Base-by-base conservation (phyloP, 345 rosid species). In the Salix brachista region DNA sequence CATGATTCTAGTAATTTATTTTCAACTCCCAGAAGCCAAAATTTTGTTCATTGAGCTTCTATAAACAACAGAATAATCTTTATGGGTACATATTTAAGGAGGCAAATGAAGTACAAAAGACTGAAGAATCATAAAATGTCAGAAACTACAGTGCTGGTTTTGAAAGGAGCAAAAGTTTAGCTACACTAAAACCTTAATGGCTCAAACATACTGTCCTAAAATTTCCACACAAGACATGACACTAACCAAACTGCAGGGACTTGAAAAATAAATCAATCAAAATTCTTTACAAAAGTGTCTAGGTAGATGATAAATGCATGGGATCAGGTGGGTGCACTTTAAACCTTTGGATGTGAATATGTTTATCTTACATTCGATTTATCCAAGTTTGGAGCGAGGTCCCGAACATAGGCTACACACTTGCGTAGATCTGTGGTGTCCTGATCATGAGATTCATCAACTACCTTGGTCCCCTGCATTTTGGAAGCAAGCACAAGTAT, bases 391-490 rank as follows among this genome's bases (percentile, higher is more conserved):
- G 90, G 84, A 48, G 89, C 52, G 72, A 54, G 79, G 85, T 88
- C 80, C 54, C 75, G 70, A 74, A 96, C 88, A 76, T 82, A 85
- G 19, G 83, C 74, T 48, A 96, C 68, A 58, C 98, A 96, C 81
- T 96, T 96, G 79, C 94, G 92, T 48, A 96, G 89, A 88, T 96
- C 98, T 0, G 98, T 96, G 72, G 97, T 92, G 80, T 94, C 98
- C 86, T 96, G 99, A 87, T 94, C 97, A 61, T 91, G 87, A 75
- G 97, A 91, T 75, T 88, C 92, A 81, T 92, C 94, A 39, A 89
- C 77, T 26, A 92, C 86, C 82, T 88, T 65, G 16, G 96, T 94
- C 77, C 99, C 99, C 99, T 96, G 86, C 68, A 81, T 72, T 58
- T 56, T 16, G 68, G 61, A 73, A 77, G 67, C 69, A 69, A 80